Conservation (phyloP, 2,329 filamentous ascomycete species). For the Trichothecium roseum region DNA sequence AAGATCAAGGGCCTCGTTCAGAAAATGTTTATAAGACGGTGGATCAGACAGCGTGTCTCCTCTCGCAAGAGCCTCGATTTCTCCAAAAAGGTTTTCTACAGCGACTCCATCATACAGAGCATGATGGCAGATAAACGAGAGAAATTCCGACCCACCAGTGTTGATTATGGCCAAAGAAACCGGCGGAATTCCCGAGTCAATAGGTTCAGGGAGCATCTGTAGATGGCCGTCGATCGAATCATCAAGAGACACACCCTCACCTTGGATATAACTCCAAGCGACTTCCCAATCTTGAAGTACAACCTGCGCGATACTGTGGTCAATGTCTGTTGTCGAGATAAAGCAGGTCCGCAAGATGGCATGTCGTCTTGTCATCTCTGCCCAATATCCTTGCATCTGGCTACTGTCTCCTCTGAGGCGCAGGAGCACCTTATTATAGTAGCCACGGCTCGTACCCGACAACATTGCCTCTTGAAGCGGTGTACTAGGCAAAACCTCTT, state of each 20-base stretch:
- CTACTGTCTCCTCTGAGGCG: constrained; percentile 39
- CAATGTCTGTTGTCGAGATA: constrained; percentile 47
- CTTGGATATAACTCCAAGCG: constrained; percentile 27
- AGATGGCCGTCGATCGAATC: constrained; percentile 28
- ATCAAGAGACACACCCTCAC: constrained; percentile 20
- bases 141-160: constrained; percentile 17
- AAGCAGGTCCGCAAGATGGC: constrained; percentile 73
- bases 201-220: constrained; percentile 20
- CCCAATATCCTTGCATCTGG: constrained; percentile 51
- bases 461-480: constrained; percentile 86
- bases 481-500: constrained; percentile 66
- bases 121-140: constrained; percentile 58
- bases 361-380: constrained; percentile 52
- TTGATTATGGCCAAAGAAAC: constrained; percentile 33
- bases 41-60: constrained; percentile 34
- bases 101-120: constrained; percentile 80
- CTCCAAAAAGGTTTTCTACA: constrained; percentile 56
- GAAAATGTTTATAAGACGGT: constrained; percentile 51
- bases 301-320: constrained; percentile 61
- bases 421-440: constrained; percentile 65
- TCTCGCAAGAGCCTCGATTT: constrained; percentile 52
- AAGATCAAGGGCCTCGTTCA: constrained; percentile 44
- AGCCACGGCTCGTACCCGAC: constrained; percentile 41
- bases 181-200: constrained; percentile 35
- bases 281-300: constrained; percentile 40